These are phyloP conservation scores for Colletotrichum sansevieriae DNA, from an alignment of 2,329 filamentous ascomycete species.

Conservation along the genomic window DNA sequence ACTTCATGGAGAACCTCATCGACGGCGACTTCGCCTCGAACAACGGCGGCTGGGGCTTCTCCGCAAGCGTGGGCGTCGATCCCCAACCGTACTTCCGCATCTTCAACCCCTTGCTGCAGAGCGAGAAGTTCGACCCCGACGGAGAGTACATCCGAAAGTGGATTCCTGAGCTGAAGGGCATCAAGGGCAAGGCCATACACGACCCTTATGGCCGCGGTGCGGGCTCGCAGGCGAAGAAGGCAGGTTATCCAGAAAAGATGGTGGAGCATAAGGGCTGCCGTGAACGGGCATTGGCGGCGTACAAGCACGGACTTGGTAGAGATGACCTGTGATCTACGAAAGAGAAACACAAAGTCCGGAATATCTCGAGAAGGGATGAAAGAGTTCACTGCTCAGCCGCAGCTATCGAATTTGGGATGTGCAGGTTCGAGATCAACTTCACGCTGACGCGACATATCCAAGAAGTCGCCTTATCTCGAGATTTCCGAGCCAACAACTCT, in stretches of 20 bases:
- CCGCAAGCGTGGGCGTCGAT: slow-evolving; percentile 79
- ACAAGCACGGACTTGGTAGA: slow-evolving; percentile 71
- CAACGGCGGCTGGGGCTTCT: slow-evolving; percentile 72
- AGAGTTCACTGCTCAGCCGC: no score
- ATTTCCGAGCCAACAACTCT: neutral
- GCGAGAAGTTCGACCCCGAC: slow-evolving; percentile 84
- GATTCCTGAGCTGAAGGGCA: slow-evolving; percentile 78
- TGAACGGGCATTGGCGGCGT: slow-evolving; percentile 75
- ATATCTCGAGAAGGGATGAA: no score
- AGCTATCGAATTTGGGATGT: no score
- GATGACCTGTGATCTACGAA: slow-evolving; percentile 44
- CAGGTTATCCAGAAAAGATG: slow-evolving; percentile 80
- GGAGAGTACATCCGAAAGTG: slow-evolving; percentile 87
- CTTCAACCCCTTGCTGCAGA: slow-evolving; percentile 88
- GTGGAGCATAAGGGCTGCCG: slow-evolving; percentile 80
- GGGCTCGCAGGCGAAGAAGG: slow-evolving; percentile 68
- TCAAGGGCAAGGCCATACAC: slow-evolving; percentile 79
- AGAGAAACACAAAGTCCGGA: no score
- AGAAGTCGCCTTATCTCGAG: neutral
- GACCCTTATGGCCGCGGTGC: slow-evolving; percentile 81
- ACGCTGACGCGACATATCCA: neutral
- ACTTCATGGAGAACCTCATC: slow-evolving; percentile 85
- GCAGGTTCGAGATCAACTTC: no score
- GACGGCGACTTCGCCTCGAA: slow-evolving; percentile 87
- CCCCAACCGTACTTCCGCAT: slow-evolving; percentile 92